These are phyloP conservation scores for Coniella lustricola DNA, from an alignment of 2,329 filamentous ascomycete genomes.

Conservation along the genomic window DNA sequence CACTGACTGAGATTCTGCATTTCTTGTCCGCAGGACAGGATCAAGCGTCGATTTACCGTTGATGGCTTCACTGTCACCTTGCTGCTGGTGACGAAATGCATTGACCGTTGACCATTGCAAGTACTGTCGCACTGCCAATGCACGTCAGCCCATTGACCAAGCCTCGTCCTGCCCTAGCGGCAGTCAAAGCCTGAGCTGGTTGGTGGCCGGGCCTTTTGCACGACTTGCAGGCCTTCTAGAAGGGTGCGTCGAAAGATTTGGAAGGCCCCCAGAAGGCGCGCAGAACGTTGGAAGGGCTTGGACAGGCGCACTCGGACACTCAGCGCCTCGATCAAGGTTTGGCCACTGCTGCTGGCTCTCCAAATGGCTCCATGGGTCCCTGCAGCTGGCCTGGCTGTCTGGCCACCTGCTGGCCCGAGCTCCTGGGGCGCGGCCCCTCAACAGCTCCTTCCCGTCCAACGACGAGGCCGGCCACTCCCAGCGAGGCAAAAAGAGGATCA, in stretches of 20 bases:
- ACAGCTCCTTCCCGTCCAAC: conserved; percentile 5
- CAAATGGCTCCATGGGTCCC: conserved; percentile 4
- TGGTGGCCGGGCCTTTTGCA: conserved; percentile 9
- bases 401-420: conserved; percentile 11
- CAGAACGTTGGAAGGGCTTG: conserved; percentile 13
- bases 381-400: conserved; percentile 1
- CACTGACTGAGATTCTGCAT: too few relatives aligned
- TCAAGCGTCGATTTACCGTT: too few relatives aligned
- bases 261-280: conserved; percentile 5
- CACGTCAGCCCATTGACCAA: conserved; percentile 13
- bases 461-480: conserved; percentile 1
- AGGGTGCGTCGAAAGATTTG: conserved; percentile 2
- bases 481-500: neutral
- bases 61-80: too few relatives aligned
- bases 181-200: conserved; percentile 7
- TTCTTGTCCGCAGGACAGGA: too few relatives aligned
- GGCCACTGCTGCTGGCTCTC: conserved; percentile 7
- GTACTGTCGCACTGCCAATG: conserved; percentile 1
- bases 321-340: conserved; percentile 9
- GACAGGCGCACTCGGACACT: neutral
- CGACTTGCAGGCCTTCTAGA: conserved; percentile 13
- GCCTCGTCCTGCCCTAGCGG: conserved; percentile 13
- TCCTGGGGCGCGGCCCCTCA: conserved; percentile 4
- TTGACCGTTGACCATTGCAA: neutral
- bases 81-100: neutral